Percentiles rank a stretch among this genome's conserved stretches.
phyloP scores from a whole-genome alignment of 352 stramenopile genomes.

The Aphanomyces euteiches region DNA sequence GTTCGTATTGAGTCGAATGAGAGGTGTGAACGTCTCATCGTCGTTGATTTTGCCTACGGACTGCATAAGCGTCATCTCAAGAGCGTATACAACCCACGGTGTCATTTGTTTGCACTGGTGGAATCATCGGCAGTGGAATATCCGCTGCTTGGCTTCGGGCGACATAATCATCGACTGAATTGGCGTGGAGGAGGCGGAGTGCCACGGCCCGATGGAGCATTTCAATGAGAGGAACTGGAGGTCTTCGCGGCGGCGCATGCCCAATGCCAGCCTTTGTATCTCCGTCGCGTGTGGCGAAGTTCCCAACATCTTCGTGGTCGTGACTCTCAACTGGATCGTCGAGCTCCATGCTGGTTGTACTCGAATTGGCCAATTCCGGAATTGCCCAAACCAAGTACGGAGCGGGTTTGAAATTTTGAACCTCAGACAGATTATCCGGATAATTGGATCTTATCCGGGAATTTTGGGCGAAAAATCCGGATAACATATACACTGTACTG shows the following conservation, averaged over 20 bases:
- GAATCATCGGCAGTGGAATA: constrained; percentile 11
- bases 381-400: constrained; percentile 18
- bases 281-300: neutral
- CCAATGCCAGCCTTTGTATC: neutral
- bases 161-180: constrained; percentile 12
- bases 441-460: constrained; percentile 14
- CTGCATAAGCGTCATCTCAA: neutral
- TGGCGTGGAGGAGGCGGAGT: constrained; percentile 18
- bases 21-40: constrained; percentile 9
- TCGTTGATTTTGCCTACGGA: neutral
- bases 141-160: constrained; percentile 3
- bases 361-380: constrained; percentile 17
- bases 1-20: constrained; percentile 25
- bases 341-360: constrained; percentile 5
- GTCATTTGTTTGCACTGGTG: neutral
- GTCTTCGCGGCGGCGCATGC: neutral
- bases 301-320: constrained; percentile 8
- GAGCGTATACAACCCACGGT: neutral
- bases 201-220: constrained; percentile 21
- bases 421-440: constrained; percentile 11
- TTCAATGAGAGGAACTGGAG: constrained; percentile 14
- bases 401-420: neutral
- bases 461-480: neutral
- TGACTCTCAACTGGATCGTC: neutral
- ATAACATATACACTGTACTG: neutral